These are phyloP conservation scores for Lentinus tigrinus DNA, from an alignment of 768 basidiomycete species.

Conservation along the genomic window DNA sequence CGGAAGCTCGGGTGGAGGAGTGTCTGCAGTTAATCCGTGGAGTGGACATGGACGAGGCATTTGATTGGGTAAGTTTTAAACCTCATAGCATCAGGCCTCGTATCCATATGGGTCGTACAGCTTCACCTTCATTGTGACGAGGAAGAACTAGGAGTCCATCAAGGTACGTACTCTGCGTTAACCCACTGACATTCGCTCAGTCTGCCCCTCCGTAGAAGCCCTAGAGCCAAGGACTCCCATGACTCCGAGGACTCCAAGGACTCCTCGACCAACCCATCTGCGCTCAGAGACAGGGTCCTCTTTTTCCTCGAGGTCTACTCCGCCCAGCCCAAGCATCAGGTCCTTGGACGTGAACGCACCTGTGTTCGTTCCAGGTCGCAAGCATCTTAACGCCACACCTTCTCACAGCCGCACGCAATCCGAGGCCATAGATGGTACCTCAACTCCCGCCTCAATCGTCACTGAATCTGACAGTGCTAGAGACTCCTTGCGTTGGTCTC, in stretches of 20 bases:
- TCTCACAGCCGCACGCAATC: background rate
- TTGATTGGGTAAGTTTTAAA: conserved; percentile 74
- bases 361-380: conserved; percentile 34
- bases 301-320: background rate
- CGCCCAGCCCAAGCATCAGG: conserved; percentile 6
- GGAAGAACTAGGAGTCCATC: conserved; percentile 48
- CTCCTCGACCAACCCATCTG: conserved; percentile 9
- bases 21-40: conserved; percentile 66
- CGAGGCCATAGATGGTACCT: background rate
- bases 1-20: conserved; percentile 63
- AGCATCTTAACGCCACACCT: background rate
- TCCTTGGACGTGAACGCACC: conserved; percentile 41
- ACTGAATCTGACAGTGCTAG: background rate
- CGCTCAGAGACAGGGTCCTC: conserved; percentile 3
- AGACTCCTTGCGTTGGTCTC: conserved; percentile 14
- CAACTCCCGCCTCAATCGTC: conserved; percentile 1
- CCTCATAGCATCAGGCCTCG: background rate
- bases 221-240: conserved; percentile 11
- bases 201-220: background rate
- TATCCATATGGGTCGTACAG: conserved; percentile 37
- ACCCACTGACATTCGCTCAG: background rate
- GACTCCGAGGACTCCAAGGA: conserved; percentile 8
- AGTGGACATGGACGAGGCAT: conserved; percentile 82
- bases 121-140: conserved; percentile 63
- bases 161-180: conserved; percentile 30